Evolutionary conservation across 1,284 basidiomycete species (phyloP), one percentile per base, ranked within the genome.

Genomic region (Marasmius oreades): DNA sequence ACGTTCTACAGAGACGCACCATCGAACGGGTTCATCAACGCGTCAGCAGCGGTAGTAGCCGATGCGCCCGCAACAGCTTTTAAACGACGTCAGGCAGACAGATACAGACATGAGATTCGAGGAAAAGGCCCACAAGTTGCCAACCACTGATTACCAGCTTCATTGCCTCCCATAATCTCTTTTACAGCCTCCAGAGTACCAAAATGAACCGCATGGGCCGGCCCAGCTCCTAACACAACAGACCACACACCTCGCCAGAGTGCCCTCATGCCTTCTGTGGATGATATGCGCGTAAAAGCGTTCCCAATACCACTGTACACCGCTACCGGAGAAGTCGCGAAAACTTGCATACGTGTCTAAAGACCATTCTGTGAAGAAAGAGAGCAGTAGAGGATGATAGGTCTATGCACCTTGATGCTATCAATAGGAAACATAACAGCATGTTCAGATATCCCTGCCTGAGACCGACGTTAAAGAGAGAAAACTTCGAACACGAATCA

Each of bases 21-120:
- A 74, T 99, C 97, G 69, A 99, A 99, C 3, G 97, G 97, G 73
- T 99, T 99, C 97, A 99, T 99, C 58, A 99, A 79, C 7, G 96
- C 96, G 76, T 99, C 97, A 57, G 91, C 91, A 2, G 94, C 92
- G 64, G 97, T 92, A 20, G 96, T 98, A 0, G 97, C 97, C 1
- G 89, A 85, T 53, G 95, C 96, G 62, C 97, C 97, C 26, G 97
- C 97, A 24, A 96, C 68, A 18, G 95, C 95, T 90, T 61, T 59
- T 44, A 42, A 45, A 31, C 22, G 50, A 53, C 55, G 20, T 26
- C n/a, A 36, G 26, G 7, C 16, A 45, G n/a, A 53, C n/a, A n/a
- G 39, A 18, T 8, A 50, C n/a, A 12, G 37, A 22, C 24, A 12
- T 51, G 33, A 52, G 55, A 47, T 34, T 45, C 54, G 53, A 23